Conservation (phyloP, 805 yeast genomes). For the Zygoascus flipseniorum region DNA sequence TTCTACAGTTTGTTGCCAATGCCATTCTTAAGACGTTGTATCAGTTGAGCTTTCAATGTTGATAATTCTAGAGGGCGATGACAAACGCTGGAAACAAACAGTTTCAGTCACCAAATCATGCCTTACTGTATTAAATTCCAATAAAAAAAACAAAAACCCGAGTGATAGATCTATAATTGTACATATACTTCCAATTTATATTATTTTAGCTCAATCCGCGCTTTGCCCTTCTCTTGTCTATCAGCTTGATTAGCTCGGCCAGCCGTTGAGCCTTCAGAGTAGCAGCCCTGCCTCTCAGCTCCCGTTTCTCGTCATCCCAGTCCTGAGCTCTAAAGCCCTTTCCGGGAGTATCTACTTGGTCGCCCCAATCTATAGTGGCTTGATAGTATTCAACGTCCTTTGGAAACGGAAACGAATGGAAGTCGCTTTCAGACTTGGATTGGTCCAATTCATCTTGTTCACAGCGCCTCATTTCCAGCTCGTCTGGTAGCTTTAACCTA, state of each 20-base stretch:
- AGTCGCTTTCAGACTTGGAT: slow-evolving; percentile 25
- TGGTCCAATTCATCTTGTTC: slow-evolving; percentile 29
- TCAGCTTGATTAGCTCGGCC: not conserved
- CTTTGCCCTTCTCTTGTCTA: not conserved
- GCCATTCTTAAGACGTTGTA: no score
- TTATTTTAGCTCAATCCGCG: not conserved
- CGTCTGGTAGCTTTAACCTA: slow-evolving; percentile 41
- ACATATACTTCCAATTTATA: not conserved
- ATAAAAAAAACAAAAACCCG: no score
- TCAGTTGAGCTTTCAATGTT: no score
- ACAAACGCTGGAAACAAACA: no score
- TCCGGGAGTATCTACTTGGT: slow-evolving; percentile 18
- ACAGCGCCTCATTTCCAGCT: slow-evolving; percentile 39
- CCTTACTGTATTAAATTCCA: no score
- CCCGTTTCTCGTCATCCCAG: slow-evolving; percentile 38
- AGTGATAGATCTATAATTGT: no score
- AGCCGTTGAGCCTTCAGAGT: not conserved
- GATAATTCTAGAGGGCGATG: no score
- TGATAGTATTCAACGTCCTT: slow-evolving; percentile 53
- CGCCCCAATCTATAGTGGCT: slow-evolving; percentile 30
- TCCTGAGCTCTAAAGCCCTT: slow-evolving; percentile 42
- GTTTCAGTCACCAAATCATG: no score
- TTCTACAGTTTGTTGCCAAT: no score
- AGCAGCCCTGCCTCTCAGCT: slow-evolving; percentile 2
- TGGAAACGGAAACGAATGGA: slow-evolving; percentile 49